Evolutionary conservation across 805 yeast genomes (phyloP).

Genomic region (Priceomyces medius): DNA sequence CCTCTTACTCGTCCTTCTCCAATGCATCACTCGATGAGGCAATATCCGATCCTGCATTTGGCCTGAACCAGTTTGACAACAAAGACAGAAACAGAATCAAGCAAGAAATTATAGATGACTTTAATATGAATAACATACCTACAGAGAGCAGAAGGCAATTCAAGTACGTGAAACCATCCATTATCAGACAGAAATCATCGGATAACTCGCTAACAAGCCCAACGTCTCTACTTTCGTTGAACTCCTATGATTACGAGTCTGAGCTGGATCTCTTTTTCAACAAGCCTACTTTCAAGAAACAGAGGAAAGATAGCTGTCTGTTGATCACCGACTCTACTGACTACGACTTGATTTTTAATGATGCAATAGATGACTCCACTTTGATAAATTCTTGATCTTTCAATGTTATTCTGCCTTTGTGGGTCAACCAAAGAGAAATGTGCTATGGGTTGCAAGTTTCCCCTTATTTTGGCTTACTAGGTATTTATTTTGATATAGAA

Average conservation of each 20-base stretch:
- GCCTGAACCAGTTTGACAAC: conserved; percentile 4
- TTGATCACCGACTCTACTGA: conserved; percentile 10
- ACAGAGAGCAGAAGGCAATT: conserved; percentile 10
- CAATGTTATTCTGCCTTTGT: no score
- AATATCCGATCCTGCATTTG: conserved; percentile 10
- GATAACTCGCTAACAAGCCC: conserved; percentile 27
- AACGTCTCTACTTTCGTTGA: conserved; percentile 34
- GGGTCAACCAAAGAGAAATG: no score
- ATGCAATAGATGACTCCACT: conserved; percentile 25
- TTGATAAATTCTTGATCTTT: conserved; percentile 24
- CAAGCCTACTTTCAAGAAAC: conserved; percentile 6
- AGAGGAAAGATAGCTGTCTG: conserved; percentile 1
- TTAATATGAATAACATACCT: conserved; percentile 37
- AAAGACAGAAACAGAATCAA: conserved; percentile 27
- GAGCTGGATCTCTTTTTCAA: conserved; percentile 7
- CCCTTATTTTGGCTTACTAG: no score
- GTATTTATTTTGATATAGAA: no score
- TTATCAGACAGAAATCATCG: conserved; percentile 9
- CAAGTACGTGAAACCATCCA: conserved; percentile 13
- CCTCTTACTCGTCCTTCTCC: conserved; percentile 26
- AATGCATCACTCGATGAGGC: conserved; percentile 16
- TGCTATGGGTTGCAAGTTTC: no score
- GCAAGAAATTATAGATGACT: conserved; percentile 42
- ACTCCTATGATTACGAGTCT: conserved; percentile 24
- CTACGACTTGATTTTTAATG: conserved; percentile 28